Evolutionary conservation across 23 red algal species (phyloP), one percentile per base, ranked within the genome.

Genomic region (Pyropia haitanensis): DNA sequence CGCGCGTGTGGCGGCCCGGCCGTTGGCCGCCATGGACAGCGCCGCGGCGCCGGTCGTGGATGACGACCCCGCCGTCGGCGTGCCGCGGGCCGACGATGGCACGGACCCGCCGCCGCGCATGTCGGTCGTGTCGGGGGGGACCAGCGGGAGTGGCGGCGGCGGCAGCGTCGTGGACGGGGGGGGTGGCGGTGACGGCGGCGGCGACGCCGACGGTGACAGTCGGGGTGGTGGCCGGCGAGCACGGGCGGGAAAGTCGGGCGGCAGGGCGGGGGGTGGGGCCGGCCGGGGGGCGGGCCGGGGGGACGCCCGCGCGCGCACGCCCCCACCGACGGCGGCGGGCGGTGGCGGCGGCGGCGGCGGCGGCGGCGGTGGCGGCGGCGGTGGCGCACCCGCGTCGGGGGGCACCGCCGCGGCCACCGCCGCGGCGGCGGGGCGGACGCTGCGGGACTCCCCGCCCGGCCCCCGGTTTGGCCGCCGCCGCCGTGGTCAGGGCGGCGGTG

Each of bases 81-180:
- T 14, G 9, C 10, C 57, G 27, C 24, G 24, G 27, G 5, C 7
- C 3, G 57, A 60, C 12, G 57, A 29, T 29, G 24, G 24, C 57
- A 9, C 24, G 5, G 24, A 26, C 5, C 57, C 12, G 57, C 27
- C 24, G 5, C 34, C 26, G 27, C 17, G 23, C 18, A 70, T 18
- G 27, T 19, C 39, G 27, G 17, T 70, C 17, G 18, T 51, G 18
- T 52, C 31, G 29, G 32, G 46, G 5, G 31, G 6, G 49, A n/a
- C 31, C 27, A 18, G 46, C 16, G 46, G 17, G 17, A 18, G 46
- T 18, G 27, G 29, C 65, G 57, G 67, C 64, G 65, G 49, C 19
- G 56, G 51, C 58, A 70, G 73, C 48, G 72, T 73, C 5, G 65
- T 39, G 1, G 79, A 73, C 51, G 79, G 65, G 1, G 79, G 79